A percentile compares a stretch with the other conserved stretches of the same genome.
Evolutionary conservation across 192 early-diverging fungal genomes (phyloP).

Genomic region (Allomyces javanicus): DNA sequence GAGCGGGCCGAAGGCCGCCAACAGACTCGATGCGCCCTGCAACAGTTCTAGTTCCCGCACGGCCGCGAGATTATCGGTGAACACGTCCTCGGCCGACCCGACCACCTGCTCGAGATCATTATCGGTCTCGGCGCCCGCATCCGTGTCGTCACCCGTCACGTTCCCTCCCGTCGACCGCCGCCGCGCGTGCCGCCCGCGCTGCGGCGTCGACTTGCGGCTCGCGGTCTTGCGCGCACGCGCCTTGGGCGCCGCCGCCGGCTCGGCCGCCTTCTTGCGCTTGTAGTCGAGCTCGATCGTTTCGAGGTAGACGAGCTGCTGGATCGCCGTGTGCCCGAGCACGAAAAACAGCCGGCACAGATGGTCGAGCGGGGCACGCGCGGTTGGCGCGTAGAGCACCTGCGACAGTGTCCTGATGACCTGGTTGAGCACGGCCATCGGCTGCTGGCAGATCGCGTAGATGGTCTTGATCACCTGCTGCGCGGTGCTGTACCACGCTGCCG

Average conservation of each 20-base stretch:
- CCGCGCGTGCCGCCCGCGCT: constrained; percentile 7
- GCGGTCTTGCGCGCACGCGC: not conserved
- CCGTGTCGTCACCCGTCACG: too few species aligned
- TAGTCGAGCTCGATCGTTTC: constrained; percentile 84
- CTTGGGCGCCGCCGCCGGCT: not conserved
- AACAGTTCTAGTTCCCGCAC: constrained; percentile 86
- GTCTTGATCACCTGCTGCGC: constrained; percentile 89
- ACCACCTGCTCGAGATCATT: constrained; percentile 87
- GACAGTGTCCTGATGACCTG: constrained; percentile 55
- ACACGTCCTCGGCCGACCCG: constrained; percentile 88
- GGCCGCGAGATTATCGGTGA: constrained; percentile 62
- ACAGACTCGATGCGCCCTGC: constrained; percentile 52
- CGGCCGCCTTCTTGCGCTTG: constrained; percentile 24
- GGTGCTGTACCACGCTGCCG: constrained; percentile 48
- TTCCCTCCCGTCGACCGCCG: constrained; percentile 1
- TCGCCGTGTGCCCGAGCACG: constrained; percentile 82
- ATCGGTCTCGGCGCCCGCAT: constrained; percentile 18
- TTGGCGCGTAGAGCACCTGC: constrained; percentile 30
- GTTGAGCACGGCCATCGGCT: constrained; percentile 64
- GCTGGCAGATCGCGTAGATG: constrained; percentile 72
- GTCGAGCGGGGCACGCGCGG: constrained; percentile 16
- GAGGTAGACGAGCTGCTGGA: constrained; percentile 90
- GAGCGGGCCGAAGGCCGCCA: constrained; percentile 63
- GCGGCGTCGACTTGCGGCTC: constrained; percentile 15
- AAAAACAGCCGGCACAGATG: constrained; percentile 76